phyloP scores from a whole-genome alignment of 73 alveolate species.

The Durusdinium trenchii region DNA sequence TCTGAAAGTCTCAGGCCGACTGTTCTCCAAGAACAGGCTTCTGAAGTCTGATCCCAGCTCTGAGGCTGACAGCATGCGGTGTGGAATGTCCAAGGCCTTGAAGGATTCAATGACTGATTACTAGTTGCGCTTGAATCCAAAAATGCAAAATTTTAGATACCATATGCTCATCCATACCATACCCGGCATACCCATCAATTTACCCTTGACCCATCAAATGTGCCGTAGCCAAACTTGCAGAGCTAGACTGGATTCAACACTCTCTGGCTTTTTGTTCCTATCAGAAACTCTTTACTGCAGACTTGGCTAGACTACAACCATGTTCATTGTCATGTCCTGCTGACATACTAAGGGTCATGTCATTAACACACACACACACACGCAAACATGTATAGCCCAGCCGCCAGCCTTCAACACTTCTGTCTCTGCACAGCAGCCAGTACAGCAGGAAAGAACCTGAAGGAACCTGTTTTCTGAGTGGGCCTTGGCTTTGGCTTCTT shows the following conservation, averaged over 20 bases:
- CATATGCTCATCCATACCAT: background rate
- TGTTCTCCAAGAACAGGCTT: background rate
- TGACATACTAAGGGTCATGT: too few species aligned
- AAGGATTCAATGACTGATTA: background rate
- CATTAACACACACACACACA: too few species aligned
- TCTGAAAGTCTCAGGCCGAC: background rate
- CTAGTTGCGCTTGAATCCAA: background rate
- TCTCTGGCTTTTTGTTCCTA: too few species aligned
- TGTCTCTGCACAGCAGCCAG: conserved; percentile 33
- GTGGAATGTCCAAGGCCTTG: background rate
- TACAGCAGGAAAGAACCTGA: conserved; percentile 31
- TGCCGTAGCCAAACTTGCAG: too few species aligned
- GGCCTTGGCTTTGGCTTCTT: background rate
- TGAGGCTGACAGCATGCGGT: background rate
- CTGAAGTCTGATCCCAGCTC: conserved; percentile 19
- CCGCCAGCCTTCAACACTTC: conserved; percentile 28
- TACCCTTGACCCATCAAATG: too few species aligned
- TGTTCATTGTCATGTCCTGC: too few species aligned
- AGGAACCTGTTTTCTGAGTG: background rate
- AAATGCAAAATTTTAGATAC: background rate
- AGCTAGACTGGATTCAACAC: too few species aligned
- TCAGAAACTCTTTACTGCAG: too few species aligned
- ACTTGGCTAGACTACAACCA: too few species aligned
- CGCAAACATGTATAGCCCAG: too few species aligned
- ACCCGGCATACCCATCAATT: too few species aligned